A percentile compares a stretch with the other conserved stretches of the same genome.
These are phyloP conservation scores for Fraxinus baroniana DNA, from an alignment of 305 asterid genomes.

Conservation along the genomic window DNA sequence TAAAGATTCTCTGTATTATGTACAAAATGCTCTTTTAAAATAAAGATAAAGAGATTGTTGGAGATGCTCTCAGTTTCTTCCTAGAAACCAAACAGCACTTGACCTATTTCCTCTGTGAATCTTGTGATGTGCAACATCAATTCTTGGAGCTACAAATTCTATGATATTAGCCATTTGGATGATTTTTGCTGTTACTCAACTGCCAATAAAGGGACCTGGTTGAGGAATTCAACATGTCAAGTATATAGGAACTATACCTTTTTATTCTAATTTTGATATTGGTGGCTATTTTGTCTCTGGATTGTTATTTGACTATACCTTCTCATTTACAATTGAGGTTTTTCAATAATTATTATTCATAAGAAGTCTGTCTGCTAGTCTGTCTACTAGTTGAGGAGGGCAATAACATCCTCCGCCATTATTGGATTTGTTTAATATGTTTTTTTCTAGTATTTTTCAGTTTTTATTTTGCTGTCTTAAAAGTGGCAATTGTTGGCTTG, in stretches of 20 bases:
- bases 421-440: background rate
- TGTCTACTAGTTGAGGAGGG: background rate
- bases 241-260: background rate
- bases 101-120: background rate
- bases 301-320: background rate
- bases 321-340: background rate
- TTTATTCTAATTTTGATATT: background rate
- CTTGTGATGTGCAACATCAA: background rate
- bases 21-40: background rate
- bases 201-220: background rate
- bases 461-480: background rate
- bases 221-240: background rate
- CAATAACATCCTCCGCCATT: background rate
- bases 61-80: background rate
- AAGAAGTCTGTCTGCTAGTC: background rate
- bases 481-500: background rate
- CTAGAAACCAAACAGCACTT: background rate
- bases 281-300: background rate
- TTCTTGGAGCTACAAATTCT: background rate
- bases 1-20: background rate
- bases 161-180: background rate
- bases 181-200: background rate
- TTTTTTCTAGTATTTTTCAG: background rate
- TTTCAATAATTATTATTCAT: background rate
- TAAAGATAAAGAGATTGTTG: background rate